Evolutionary conservation across 805 yeast species (phyloP).

Genomic region (Lipomyces chichibuensis): DNA sequence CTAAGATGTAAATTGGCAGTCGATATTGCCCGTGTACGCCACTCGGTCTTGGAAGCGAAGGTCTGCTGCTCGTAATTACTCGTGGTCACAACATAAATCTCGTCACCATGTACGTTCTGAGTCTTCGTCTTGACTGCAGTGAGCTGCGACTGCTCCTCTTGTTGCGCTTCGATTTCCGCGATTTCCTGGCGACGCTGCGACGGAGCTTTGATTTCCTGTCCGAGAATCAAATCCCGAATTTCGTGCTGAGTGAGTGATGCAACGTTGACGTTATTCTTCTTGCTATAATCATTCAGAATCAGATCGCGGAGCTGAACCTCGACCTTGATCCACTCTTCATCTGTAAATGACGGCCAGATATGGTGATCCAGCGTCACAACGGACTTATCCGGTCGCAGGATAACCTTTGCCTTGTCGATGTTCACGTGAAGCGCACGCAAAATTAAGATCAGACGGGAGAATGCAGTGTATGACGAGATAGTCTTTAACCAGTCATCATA

Average conservation of each 20-base stretch:
- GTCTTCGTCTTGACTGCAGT: conserved; percentile 82
- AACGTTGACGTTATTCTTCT: conserved; percentile 81
- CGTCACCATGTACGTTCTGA: conserved; percentile 93
- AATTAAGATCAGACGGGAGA: conserved; percentile 81
- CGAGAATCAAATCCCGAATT: conserved; percentile 88
- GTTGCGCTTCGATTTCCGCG: conserved; percentile 62
- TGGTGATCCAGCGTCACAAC: conserved; percentile 75
- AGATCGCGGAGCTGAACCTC: conserved; percentile 87
- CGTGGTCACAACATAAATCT: conserved; percentile 91
- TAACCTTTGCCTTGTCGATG: conserved; percentile 72
- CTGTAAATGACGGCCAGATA: conserved; percentile 88
- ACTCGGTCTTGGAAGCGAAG: conserved; percentile 82
- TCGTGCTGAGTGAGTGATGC: conserved; percentile 89
- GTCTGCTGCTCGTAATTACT: conserved; percentile 82
- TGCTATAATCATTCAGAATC: conserved; percentile 81
- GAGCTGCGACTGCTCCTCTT: conserved; percentile 52
- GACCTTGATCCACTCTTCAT: conserved; percentile 89
- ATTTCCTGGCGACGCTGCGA: conserved; percentile 83
- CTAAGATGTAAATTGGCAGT: conserved; percentile 72
- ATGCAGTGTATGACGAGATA: conserved; percentile 89
- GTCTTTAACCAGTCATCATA: conserved; percentile 92
- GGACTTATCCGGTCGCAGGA: conserved; percentile 73
- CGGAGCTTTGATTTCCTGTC: conserved; percentile 91
- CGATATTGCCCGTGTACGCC: conserved; percentile 87
- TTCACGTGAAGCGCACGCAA: conserved; percentile 79